Conservation (phyloP, 768 basidiomycete genomes). For the Russula sp. region DNA sequence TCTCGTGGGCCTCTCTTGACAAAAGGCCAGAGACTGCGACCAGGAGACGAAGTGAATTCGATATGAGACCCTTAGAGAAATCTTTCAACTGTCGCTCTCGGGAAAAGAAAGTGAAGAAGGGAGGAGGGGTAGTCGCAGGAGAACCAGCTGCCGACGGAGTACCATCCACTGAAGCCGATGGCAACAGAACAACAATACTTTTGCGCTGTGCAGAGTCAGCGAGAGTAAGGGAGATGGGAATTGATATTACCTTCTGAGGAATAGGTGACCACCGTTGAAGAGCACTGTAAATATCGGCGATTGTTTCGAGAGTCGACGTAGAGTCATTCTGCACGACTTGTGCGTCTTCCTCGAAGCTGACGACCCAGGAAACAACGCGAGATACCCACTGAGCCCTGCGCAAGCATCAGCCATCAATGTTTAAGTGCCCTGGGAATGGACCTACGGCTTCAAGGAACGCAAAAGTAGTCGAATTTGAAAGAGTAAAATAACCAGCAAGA, state of each 20-base stretch:
- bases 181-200: slow-evolving; percentile 1
- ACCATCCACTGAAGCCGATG: neutral
- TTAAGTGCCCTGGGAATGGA: neutral
- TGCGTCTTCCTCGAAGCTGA: slow-evolving; percentile 26
- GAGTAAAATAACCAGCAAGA: slow-evolving; percentile 56
- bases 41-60: slow-evolving; percentile 48
- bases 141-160: neutral
- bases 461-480: slow-evolving; percentile 58
- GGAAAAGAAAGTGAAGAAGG: slow-evolving; percentile 11
- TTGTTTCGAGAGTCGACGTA: neutral
- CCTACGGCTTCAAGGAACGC: slow-evolving; percentile 58
- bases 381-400: slow-evolving; percentile 44
- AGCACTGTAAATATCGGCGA: slow-evolving; percentile 11
- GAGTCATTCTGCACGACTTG: neutral
- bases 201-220: slow-evolving; percentile 14
- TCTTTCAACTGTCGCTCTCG: slow-evolving; percentile 10
- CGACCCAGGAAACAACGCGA: slow-evolving; percentile 41
- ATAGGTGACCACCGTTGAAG: slow-evolving; percentile 10
- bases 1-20: slow-evolving; percentile 42
- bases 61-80: slow-evolving; percentile 22
- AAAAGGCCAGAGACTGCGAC: slow-evolving; percentile 57
- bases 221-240: neutral
- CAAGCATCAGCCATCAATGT: neutral
- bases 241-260: slow-evolving; percentile 13
- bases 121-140: slow-evolving; percentile 22